phyloP scores from a whole-genome alignment of 495 filamentous ascomycete species.

The Tuber aestivum region DNA sequence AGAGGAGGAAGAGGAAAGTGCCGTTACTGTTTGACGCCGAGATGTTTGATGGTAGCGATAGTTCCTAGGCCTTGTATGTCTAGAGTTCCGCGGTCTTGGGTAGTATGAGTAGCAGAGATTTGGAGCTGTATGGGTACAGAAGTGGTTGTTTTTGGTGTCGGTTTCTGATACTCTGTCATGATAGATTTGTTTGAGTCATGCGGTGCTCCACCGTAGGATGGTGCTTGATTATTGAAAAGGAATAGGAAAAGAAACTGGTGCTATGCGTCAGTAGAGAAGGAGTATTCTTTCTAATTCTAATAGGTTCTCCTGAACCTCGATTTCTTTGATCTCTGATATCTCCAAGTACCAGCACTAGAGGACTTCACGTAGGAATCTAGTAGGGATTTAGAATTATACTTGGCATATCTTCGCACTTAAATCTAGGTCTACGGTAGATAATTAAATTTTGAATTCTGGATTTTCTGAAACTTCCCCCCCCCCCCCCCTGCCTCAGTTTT shows the following conservation, averaged over 20 bases:
- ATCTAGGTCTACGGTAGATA: too few relatives aligned
- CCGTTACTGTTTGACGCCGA: neutral
- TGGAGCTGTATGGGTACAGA: neutral
- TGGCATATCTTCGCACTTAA: too few relatives aligned
- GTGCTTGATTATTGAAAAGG: neutral
- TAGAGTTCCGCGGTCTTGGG: neutral
- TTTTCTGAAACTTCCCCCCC: too few relatives aligned
- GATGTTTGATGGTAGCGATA: conserved; percentile 5
- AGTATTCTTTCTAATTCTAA: neutral
- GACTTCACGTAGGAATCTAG: too few relatives aligned
- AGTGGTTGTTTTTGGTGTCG: too few relatives aligned
- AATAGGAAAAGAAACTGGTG: neutral
- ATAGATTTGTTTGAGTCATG: neutral
- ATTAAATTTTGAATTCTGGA: too few relatives aligned
- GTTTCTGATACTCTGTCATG: neutral
- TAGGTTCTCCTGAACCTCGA: neutral
- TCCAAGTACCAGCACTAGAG: too few relatives aligned
- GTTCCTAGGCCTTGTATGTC: neutral
- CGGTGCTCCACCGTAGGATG: neutral
- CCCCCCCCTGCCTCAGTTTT: too few relatives aligned
- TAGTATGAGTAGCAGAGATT: neutral
- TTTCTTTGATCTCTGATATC: neutral
- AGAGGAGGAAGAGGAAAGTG: conserved; percentile 13
- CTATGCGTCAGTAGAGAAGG: neutral
- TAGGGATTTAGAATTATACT: too few relatives aligned